Base-by-base conservation (phyloP, 2,329 filamentous ascomycete genomes). In the Shiraia bambusicola region DNA sequence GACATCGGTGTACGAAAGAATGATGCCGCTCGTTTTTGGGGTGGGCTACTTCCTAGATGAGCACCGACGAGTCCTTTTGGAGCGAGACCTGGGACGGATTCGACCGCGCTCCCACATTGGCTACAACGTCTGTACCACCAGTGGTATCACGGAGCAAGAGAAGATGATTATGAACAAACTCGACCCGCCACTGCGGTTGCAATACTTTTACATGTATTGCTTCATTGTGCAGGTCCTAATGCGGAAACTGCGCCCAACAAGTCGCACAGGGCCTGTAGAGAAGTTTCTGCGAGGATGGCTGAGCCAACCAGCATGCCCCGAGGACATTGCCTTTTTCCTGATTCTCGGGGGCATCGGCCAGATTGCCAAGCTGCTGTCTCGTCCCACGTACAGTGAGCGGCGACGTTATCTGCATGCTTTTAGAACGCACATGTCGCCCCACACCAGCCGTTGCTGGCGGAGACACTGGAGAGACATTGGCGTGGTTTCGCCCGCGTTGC, bases 151-250 rank as follows among this genome's bases (percentile, higher is more conserved):
- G 2, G 40, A 37, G 27, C 51, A 60, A 35, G 63, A 66, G 43
- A 40, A 56, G 17, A 50, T 49, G 26, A 66, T 65, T 15, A 47
- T 67, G 42, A 59, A 50, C 42, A 56, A 49, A 22, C 52, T 67
- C 32, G 64, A 67, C 13, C 53, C 54, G 27, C 58, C 57, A 11
- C 37, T 67, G 42, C 58, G 64, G n/a, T 34, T 67, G 38, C 63
- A 66, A 40, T 69, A 60, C 48, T 67, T 61, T 41, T 66, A 63
- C 52, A 67, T 65, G 61, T 67, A 66, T 47, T 63, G 56, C 54
- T 67, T 69, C 46, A 58, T 67, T 14, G 42, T 69, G 31, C 63
- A 65, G 47, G 61, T 65, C 6, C 41, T 67, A 34, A 52, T 52
- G 36, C 52, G 58, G 15, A 65, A 63, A 45, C 44, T 67, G 41